A percentile compares a stretch with the other conserved stretches of the same genome.
phyloP scores from a whole-genome alignment of 1,139 yeast species.

The Scheffersomyces illinoinensis region DNA sequence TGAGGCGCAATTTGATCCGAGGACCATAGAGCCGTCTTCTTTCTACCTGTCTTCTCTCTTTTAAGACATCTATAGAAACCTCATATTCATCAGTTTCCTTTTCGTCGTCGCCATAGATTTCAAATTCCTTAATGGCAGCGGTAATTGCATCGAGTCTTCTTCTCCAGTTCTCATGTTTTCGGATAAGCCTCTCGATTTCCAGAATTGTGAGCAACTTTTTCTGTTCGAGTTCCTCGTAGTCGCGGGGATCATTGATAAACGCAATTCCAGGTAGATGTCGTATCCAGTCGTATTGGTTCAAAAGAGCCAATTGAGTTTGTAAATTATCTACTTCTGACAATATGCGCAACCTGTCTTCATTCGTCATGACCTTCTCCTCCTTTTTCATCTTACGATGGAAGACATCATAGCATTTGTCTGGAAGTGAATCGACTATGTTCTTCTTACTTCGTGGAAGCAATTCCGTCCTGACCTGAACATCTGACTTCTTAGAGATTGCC shows the following conservation, averaged over 20 bases:
- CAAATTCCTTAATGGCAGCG: slow-evolving; percentile 25
- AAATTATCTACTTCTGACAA: slow-evolving; percentile 53
- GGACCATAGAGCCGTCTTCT: slow-evolving; percentile 24
- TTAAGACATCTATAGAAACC: slow-evolving; percentile 19
- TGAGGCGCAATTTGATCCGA: slow-evolving; percentile 24
- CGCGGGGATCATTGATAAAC: slow-evolving; percentile 46
- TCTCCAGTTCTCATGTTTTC: slow-evolving; percentile 49
- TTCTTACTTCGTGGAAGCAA: slow-evolving; percentile 23
- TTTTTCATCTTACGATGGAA: slow-evolving; percentile 67
- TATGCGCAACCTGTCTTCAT: slow-evolving; percentile 54
- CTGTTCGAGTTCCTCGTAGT: slow-evolving; percentile 46
- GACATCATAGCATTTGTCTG: slow-evolving; percentile 43
- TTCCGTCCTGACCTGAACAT: slow-evolving; percentile 6
- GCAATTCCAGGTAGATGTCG: slow-evolving; percentile 54
- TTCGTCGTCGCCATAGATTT: slow-evolving; percentile 5
- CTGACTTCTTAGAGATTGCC: slow-evolving; percentile 8
- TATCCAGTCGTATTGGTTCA: slow-evolving; percentile 59
- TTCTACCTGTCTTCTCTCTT: slow-evolving; percentile 19
- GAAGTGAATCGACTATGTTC: slow-evolving; percentile 37
- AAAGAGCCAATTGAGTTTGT: slow-evolving; percentile 42
- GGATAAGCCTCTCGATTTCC: slow-evolving; percentile 50
- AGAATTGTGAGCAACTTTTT: slow-evolving; percentile 54
- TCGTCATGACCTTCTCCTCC: slow-evolving; percentile 64
- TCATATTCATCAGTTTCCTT: slow-evolving; percentile 21
- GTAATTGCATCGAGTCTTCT: slow-evolving; percentile 28